These are phyloP conservation scores for Xylariaceae sp. DNA, from an alignment of 2,329 filamentous ascomycete species.

Conservation along the genomic window DNA sequence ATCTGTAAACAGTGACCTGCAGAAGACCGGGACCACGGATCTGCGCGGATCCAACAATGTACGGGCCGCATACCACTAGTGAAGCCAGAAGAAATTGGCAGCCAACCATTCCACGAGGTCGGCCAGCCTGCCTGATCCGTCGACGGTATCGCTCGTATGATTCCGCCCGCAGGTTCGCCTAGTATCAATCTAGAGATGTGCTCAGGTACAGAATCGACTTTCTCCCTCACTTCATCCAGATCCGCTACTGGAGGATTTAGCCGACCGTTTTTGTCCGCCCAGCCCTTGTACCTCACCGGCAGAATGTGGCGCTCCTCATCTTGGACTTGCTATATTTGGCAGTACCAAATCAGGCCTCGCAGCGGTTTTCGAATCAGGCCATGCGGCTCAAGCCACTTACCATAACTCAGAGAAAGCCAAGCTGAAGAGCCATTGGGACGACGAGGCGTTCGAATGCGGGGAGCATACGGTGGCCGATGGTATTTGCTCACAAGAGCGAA, in stretches of 20 bases:
- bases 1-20: too few species aligned
- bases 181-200: constrained; percentile 3
- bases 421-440: neutral
- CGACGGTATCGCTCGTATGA: neutral
- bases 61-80: too few species aligned
- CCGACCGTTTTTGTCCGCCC: constrained; percentile 6
- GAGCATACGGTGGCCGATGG: neutral
- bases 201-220: constrained; percentile 12
- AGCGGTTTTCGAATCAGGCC: constrained; percentile 11
- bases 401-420: neutral
- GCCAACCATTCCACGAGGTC: neutral
- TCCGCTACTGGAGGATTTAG: constrained; percentile 8
- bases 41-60: too few species aligned
- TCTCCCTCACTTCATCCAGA: constrained; percentile 6
- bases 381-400: constrained; percentile 9
- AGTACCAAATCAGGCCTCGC: constrained; percentile 3
- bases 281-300: neutral
- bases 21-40: too few species aligned
- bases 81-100: too few species aligned
- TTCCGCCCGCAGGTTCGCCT: too few species aligned
- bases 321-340: constrained; percentile 1
- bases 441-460: neutral
- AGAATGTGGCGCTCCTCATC: constrained; percentile 5
- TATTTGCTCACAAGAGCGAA: neutral
- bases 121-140: constrained; percentile 1